A percentile compares a stretch with the other conserved stretches of the same genome.
Evolutionary conservation across 1,284 basidiomycete genomes (phyloP).

Genomic region (Puccinia polysora): DNA sequence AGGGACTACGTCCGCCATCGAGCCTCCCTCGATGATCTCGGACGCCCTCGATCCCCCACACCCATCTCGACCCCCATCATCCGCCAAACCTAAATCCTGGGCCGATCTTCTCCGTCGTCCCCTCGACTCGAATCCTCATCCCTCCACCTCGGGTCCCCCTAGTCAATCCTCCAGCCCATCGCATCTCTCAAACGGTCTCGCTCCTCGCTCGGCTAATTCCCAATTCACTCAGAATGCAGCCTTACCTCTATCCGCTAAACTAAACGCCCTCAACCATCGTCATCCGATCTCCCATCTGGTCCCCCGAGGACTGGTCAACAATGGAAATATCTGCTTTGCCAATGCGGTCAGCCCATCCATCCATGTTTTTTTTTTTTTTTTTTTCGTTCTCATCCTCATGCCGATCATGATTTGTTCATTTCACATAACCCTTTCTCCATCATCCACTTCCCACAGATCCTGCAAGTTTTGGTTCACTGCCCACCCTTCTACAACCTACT

Average conservation of each 20-base stretch:
- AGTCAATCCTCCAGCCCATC: constrained; percentile 52
- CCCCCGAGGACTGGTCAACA: constrained; percentile 84
- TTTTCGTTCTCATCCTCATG: background rate
- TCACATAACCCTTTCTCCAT: too few relatives aligned
- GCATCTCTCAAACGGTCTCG: background rate
- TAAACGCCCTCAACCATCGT: constrained; percentile 46
- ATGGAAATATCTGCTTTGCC: constrained; percentile 96
- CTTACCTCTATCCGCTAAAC: constrained; percentile 46
- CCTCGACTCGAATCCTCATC: constrained; percentile 46
- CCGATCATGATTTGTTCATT: background rate
- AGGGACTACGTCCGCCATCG: too few relatives aligned
- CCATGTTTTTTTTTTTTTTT: background rate
- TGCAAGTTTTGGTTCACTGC: constrained; percentile 86
- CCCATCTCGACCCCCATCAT: constrained; percentile 59
- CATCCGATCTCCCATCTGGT: constrained; percentile 53
- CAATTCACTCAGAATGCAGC: constrained; percentile 55
- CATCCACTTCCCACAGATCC: constrained; percentile 56
- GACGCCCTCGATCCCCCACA: too few relatives aligned
- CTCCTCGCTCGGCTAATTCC: constrained; percentile 46
- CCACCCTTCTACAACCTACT: constrained; percentile 78
- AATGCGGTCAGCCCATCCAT: constrained; percentile 62
- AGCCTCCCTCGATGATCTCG: too few relatives aligned
- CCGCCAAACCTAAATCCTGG: constrained; percentile 29
- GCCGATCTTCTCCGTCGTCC: constrained; percentile 56
- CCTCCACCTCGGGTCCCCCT: constrained; percentile 45